phyloP scores from a whole-genome alignment of 345 rosid genomes.

The Aquilaria sinensis region DNA sequence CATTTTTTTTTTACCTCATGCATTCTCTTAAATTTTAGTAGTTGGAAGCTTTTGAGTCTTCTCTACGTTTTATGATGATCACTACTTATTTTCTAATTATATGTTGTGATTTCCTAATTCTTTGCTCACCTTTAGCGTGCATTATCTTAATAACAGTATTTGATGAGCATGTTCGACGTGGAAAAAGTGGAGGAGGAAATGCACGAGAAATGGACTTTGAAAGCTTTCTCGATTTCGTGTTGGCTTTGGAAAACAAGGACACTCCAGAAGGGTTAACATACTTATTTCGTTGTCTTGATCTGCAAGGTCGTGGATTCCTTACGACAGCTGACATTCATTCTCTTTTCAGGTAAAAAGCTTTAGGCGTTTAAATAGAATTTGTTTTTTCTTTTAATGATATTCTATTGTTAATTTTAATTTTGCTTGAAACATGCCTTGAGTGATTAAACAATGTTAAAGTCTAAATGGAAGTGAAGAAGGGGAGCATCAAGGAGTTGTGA shows the following conservation, averaged over 20 bases:
- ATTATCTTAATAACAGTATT: slow-evolving; percentile 43
- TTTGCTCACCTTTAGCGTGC: slow-evolving; percentile 14
- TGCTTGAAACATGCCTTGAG: neutral
- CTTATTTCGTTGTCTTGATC: slow-evolving; percentile 91
- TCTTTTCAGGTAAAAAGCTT: slow-evolving; percentile 73
- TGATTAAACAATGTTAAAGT: slow-evolving; percentile 1
- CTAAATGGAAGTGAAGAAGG: slow-evolving; percentile 87
- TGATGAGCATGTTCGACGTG: slow-evolving; percentile 92
- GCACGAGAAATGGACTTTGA: slow-evolving; percentile 94
- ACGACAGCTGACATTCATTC: slow-evolving; percentile 97
- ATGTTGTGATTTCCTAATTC: neutral
- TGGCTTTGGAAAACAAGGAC: slow-evolving; percentile 96
- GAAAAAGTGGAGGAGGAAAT: slow-evolving; percentile 58
- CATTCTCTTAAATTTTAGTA: too few relatives aligned
- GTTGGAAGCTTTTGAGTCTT: too few relatives aligned
- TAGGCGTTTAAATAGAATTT: neutral
- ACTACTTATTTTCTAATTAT: neutral
- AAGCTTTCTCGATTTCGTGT: slow-evolving; percentile 91
- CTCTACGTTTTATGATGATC: too few relatives aligned
- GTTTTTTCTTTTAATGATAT: neutral
- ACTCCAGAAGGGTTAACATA: slow-evolving; percentile 95
- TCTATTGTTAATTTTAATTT: neutral
- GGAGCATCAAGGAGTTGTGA: slow-evolving; percentile 70
- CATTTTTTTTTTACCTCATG: neutral
- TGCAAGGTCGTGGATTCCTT: slow-evolving; percentile 82